A percentile compares a stretch with the other conserved stretches of the same genome.
Evolutionary conservation across 192 early-diverging fungal species (phyloP).

Genomic region (Chytriomyces confervae): DNA sequence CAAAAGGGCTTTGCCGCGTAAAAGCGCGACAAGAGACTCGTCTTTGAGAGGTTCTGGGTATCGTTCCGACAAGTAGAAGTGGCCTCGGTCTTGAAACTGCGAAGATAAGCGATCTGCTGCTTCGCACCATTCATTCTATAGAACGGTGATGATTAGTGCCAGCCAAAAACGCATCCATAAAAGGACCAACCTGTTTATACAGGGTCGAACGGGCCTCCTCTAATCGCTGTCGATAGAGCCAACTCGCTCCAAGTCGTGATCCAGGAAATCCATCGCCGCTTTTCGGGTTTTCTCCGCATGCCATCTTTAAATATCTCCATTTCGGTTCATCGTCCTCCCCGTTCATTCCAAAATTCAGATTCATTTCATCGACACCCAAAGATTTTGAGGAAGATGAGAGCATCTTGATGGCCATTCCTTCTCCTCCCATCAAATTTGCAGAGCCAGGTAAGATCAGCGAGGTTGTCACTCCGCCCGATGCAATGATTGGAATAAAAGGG

Average conservation of each 20-base stretch:
- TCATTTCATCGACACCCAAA: conserved; percentile 70
- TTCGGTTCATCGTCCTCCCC: conserved; percentile 55
- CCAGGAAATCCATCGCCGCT: conserved; percentile 46
- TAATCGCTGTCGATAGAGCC: conserved; percentile 68
- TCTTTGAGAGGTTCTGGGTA: conserved; percentile 68
- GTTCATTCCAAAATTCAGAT: conserved; percentile 58
- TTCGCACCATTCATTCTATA: conserved; percentile 72
- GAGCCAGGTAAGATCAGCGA: conserved; percentile 77
- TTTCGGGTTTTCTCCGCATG: conserved; percentile 83
- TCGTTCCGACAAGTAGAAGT: conserved; percentile 42
- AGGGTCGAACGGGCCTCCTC: conserved; percentile 46
- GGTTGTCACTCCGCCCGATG: conserved; percentile 75
- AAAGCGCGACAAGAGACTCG: conserved; percentile 68
- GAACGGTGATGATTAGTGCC: conserved; percentile 30
- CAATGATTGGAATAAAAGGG: conserved; percentile 60
- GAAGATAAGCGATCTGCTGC: conserved; percentile 35
- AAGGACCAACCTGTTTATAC: background rate
- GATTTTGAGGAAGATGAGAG: conserved; percentile 37
- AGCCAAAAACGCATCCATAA: background rate
- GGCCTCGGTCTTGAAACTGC: conserved; percentile 41
- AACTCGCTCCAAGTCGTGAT: conserved; percentile 66
- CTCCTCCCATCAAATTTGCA: conserved; percentile 78
- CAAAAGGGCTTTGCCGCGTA: conserved; percentile 71
- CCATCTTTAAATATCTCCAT: conserved; percentile 74
- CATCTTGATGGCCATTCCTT: conserved; percentile 71